Conservation (phyloP, 306 rosid genomes). For the Myrica gale region DNA sequence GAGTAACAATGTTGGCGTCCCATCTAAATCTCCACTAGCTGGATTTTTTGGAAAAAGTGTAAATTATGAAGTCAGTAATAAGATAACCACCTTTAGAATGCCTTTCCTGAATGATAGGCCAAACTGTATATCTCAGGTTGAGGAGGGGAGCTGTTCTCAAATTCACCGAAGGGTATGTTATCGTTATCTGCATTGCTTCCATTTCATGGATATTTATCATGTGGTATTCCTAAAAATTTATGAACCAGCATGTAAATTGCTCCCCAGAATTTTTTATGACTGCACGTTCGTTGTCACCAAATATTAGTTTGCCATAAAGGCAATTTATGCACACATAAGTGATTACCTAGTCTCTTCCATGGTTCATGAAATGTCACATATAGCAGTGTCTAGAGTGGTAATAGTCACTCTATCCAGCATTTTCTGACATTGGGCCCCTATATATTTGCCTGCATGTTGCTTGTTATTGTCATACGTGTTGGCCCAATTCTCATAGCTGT, state of each 20-base stretch:
- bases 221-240: too few species aligned
- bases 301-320: background rate
- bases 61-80: conserved; percentile 41
- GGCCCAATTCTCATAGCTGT: background rate
- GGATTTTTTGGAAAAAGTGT: conserved; percentile 42
- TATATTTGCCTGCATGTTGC: background rate
- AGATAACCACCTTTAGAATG: conserved; percentile 30
- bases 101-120: conserved; percentile 36
- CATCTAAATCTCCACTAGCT: conserved; percentile 41
- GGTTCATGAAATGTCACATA: background rate
- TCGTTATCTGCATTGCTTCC: conserved; percentile 11
- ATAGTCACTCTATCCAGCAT: background rate
- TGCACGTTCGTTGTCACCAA: background rate
- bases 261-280: background rate
- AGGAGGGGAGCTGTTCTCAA: conserved; percentile 36
- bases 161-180: conserved; percentile 42
- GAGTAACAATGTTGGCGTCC: conserved; percentile 39
- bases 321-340: background rate
- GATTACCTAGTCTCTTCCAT: background rate
- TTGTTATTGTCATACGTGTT: conserved; percentile 6
- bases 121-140: conserved; percentile 32
- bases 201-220: background rate
- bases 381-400: conserved; percentile 5
- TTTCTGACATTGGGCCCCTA: background rate
- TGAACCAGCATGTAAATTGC: background rate